Evolutionary conservation across 176 grass and related monocot genomes (phyloP).

Genomic region (Aechmea fasciata): DNA sequence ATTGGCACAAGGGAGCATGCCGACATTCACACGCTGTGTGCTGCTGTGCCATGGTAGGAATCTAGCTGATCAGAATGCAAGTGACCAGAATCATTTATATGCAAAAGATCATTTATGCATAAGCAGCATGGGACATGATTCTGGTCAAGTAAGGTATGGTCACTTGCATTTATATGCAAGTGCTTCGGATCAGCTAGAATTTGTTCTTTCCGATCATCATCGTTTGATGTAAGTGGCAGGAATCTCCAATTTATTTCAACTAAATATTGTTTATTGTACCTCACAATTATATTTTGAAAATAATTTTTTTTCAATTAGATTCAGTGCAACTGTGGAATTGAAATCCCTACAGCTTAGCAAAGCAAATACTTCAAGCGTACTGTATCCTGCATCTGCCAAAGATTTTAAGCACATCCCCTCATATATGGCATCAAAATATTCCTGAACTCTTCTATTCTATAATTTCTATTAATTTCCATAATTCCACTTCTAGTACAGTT

Average conservation of each 20-base stretch:
- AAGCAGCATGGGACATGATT: too few relatives aligned
- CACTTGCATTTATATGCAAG: too few relatives aligned
- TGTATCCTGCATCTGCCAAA: neutral
- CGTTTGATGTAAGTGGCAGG: neutral
- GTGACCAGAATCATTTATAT: too few relatives aligned
- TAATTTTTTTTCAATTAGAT: neutral
- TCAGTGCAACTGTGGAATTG: neutral
- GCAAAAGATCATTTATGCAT: too few relatives aligned
- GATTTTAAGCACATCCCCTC: neutral
- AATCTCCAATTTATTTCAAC: neutral
- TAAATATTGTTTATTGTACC: neutral
- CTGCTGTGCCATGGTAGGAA: too few relatives aligned
- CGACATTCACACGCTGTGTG: too few relatives aligned
- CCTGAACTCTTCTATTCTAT: neutral
- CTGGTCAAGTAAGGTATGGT: too few relatives aligned
- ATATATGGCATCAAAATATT: neutral
- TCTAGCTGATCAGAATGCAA: too few relatives aligned
- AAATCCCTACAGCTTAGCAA: neutral
- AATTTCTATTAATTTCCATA: neutral
- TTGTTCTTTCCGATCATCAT: neutral
- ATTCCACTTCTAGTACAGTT: conserved; percentile 2
- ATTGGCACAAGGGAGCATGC: too few relatives aligned
- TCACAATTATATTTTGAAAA: neutral
- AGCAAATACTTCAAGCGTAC: neutral
- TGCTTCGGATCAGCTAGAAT: neutral